Conservation (phyloP, 495 filamentous ascomycete genomes). For the Glonium stellatum region DNA sequence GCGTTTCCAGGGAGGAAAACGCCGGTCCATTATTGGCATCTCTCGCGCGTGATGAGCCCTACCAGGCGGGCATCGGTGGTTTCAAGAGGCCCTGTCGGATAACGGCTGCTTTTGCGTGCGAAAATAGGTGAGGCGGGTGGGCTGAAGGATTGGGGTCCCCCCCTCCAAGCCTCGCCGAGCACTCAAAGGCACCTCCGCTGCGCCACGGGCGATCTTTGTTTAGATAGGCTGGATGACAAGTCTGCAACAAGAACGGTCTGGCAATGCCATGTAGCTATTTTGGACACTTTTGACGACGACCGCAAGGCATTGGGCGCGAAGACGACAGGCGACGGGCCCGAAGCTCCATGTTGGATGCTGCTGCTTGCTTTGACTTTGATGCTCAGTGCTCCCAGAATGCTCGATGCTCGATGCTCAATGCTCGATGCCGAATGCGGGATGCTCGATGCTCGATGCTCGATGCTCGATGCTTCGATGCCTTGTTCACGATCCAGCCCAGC, state of each 20-base stretch:
- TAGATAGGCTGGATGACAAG: neutral
- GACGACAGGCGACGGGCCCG: neutral
- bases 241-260: neutral
- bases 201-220: slow-evolving; percentile 1
- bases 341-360: too few relatives aligned
- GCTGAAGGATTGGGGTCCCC: neutral
- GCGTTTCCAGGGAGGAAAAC: neutral
- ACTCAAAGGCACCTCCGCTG: neutral
- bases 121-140: slow-evolving; percentile 11
- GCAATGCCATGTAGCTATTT: neutral
- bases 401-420: too few relatives aligned
- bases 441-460: too few relatives aligned
- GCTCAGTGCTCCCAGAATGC: too few relatives aligned
- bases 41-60: neutral
- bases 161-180: neutral
- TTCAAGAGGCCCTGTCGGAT: slow-evolving; percentile 16
- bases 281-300: neutral
- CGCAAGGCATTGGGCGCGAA: neutral
- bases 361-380: too few relatives aligned
- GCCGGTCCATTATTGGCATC: neutral
- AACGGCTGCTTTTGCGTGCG: slow-evolving; percentile 2
- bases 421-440: too few relatives aligned
- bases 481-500: too few relatives aligned
- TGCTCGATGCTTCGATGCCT: too few relatives aligned
- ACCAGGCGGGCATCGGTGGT: slow-evolving; percentile 5